A percentile compares a stretch with the other conserved stretches of the same genome.
Evolutionary conservation across 345 rosid genomes (phyloP).

Genomic region (Populus davidiana): DNA sequence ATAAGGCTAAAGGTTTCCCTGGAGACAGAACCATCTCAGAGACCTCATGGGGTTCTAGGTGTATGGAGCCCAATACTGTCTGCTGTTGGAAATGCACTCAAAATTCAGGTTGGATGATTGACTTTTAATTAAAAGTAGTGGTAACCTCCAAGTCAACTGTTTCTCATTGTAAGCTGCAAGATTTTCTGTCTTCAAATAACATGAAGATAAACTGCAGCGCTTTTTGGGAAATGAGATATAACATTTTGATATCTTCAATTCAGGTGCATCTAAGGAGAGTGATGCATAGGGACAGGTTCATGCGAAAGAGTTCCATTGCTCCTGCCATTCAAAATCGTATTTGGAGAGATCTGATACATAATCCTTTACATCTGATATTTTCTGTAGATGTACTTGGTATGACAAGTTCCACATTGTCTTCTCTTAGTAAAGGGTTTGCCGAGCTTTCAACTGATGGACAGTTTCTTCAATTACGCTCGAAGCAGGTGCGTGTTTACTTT

Average conservation of each 20-base stretch:
- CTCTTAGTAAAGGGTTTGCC: conserved; percentile 95
- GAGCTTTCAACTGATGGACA: conserved; percentile 98
- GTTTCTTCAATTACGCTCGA: conserved; percentile 84
- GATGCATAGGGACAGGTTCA: conserved; percentile 83
- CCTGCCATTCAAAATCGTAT: conserved; percentile 85
- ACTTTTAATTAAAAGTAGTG: not conserved
- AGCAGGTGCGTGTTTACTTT: conserved; percentile 55
- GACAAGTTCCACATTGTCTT: conserved; percentile 97
- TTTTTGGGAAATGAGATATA: not conserved
- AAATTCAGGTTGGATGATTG: conserved; percentile 67
- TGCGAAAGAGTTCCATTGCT: conserved; percentile 82
- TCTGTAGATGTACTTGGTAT: conserved; percentile 97
- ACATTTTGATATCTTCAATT: conserved; percentile 15
- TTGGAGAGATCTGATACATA: conserved; percentile 96
- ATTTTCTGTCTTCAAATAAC: not conserved
- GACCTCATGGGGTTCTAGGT: conserved; percentile 91
- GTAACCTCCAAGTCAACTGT: not conserved
- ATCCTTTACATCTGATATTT: conserved; percentile 86
- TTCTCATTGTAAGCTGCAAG: not conserved
- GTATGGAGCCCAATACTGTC: conserved; percentile 95
- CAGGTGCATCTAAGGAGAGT: conserved; percentile 96
- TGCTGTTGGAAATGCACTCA: conserved; percentile 96
- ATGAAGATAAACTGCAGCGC: not conserved
- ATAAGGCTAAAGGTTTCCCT: conserved; percentile 77
- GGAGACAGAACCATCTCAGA: conserved; percentile 87